A percentile compares a stretch with the other conserved stretches of the same genome.
phyloP scores from a whole-genome alignment of 2,329 filamentous ascomycete genomes.

The Geoglossum cookeanum region DNA sequence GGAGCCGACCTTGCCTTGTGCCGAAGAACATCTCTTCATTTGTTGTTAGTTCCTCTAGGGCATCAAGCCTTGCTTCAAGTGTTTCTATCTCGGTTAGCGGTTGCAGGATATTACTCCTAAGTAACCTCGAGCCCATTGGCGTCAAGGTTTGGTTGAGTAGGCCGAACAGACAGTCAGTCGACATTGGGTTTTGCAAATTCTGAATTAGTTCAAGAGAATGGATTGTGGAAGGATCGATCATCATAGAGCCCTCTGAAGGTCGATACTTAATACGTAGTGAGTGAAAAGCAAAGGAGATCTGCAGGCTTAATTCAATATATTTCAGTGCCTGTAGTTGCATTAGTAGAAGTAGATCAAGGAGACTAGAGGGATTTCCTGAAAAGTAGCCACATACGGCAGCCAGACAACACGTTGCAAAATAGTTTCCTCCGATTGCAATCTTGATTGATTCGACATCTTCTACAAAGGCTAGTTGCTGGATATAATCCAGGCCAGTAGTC shows the following conservation, averaged over 20 bases:
- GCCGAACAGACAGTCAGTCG: conserved; percentile 66
- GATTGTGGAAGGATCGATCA: conserved; percentile 82
- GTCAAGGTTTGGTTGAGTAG: conserved; percentile 71
- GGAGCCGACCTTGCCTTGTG: conserved; percentile 42
- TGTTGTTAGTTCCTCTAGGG: conserved; percentile 60
- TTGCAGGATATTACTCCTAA: conserved; percentile 74
- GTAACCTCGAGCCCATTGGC: conserved; percentile 69
- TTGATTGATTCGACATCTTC: conserved; percentile 69
- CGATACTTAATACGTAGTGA: conserved; percentile 75
- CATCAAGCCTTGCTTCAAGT: conserved; percentile 56
- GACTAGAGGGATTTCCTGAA: not conserved
- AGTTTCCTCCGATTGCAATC: conserved; percentile 62
- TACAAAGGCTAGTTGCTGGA: conserved; percentile 58
- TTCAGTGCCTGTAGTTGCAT: conserved; percentile 44
- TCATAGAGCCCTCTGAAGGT: conserved; percentile 81
- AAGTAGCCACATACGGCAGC: conserved; percentile 45
- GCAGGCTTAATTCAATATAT: conserved; percentile 54
- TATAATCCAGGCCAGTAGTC: conserved; percentile 52
- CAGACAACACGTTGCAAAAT: conserved; percentile 68
- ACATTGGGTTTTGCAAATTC: conserved; percentile 60
- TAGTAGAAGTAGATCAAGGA: conserved; percentile 5
- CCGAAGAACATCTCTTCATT: conserved; percentile 75
- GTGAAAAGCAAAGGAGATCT: conserved; percentile 51
- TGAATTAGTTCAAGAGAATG: conserved; percentile 77
- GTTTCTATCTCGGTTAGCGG: conserved; percentile 57